Conservation (phyloP, 2,329 filamentous ascomycete species). For the Cytospora leucostoma region DNA sequence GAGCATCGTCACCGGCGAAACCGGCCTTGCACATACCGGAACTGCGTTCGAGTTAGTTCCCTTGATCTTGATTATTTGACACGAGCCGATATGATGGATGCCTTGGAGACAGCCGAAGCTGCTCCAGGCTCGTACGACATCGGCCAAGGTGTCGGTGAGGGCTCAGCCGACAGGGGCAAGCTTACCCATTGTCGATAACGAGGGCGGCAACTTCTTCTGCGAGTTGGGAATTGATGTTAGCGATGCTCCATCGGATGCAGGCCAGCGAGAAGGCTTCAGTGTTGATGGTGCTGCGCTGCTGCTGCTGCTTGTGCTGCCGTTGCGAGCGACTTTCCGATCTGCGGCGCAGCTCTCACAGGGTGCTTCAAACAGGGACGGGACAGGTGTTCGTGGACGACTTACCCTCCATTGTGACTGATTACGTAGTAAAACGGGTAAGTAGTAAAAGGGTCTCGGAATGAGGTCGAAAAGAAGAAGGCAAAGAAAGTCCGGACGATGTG, state of each 20-base stretch:
- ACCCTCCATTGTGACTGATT: slow-evolving; percentile 61
- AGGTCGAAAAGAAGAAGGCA: slow-evolving; percentile 34
- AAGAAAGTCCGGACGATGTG: slow-evolving; percentile 31
- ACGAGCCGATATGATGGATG: not conserved
- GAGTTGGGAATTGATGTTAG: slow-evolving; percentile 47
- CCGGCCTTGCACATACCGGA: slow-evolving; percentile 99
- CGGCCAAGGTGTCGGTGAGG: slow-evolving; percentile 40
- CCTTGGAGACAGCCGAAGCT: slow-evolving; percentile 7
- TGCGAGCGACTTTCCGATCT: not conserved
- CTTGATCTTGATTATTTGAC: slow-evolving; percentile 2
- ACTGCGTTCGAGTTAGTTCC: slow-evolving; percentile 59
- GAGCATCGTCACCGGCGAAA: slow-evolving; percentile 99
- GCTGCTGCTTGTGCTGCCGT: slow-evolving; percentile 9
- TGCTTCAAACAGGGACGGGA: slow-evolving; percentile 20
- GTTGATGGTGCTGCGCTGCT: slow-evolving; percentile 15
- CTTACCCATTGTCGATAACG: slow-evolving; percentile 99
- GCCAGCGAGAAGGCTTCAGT: slow-evolving; percentile 22
- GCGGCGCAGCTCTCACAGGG: not conserved
- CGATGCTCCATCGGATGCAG: slow-evolving; percentile 30
- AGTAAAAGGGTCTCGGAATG: slow-evolving; percentile 35
- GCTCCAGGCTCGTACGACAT: slow-evolving; percentile 11
- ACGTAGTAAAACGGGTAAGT: slow-evolving; percentile 36
- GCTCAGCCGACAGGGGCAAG: slow-evolving; percentile 39
- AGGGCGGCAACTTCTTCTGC: slow-evolving; percentile 99
- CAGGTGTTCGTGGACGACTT: slow-evolving; percentile 38